phyloP scores from a whole-genome alignment of 345 rosid genomes.

The Pelargonium nanum region DNA sequence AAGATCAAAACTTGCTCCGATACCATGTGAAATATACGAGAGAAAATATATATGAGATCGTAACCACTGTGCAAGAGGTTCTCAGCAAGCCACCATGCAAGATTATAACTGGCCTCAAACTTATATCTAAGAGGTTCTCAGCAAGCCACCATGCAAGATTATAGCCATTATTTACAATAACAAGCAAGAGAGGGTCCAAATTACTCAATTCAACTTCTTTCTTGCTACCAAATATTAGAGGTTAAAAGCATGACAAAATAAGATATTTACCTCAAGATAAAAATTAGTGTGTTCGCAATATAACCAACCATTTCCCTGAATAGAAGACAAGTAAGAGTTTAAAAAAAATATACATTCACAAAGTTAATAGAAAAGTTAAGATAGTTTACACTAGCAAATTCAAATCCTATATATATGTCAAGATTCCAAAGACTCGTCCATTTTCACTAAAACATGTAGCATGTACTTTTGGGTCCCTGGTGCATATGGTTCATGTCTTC shows the following conservation, averaged over 20 bases:
- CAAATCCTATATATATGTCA: neutral
- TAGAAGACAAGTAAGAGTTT: conserved; percentile 3
- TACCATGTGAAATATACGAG: too few relatives aligned
- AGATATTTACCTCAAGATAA: conserved; percentile 66
- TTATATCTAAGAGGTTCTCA: neutral
- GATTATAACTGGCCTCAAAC: neutral
- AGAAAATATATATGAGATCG: too few relatives aligned
- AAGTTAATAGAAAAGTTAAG: too few relatives aligned
- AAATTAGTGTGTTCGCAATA: conserved; percentile 90
- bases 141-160: neutral
- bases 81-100: neutral
- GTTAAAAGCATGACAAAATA: neutral
- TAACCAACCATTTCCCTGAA: conserved; percentile 97
- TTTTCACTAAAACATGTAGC: neutral
- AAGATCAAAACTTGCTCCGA: too few relatives aligned
- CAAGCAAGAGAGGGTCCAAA: neutral
- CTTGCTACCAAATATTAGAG: too few relatives aligned
- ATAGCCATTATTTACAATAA: neutral
- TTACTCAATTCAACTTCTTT: too few relatives aligned
- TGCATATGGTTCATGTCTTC: neutral
- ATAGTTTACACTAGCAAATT: neutral
- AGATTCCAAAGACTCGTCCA: neutral
- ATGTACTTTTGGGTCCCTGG: neutral
- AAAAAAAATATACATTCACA: neutral
- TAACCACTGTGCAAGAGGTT: too few relatives aligned